A percentile compares a stretch with the other conserved stretches of the same genome.
These are phyloP conservation scores for Clavispora phyllophila DNA, from an alignment of 805 yeast genomes.

Conservation along the genomic window DNA sequence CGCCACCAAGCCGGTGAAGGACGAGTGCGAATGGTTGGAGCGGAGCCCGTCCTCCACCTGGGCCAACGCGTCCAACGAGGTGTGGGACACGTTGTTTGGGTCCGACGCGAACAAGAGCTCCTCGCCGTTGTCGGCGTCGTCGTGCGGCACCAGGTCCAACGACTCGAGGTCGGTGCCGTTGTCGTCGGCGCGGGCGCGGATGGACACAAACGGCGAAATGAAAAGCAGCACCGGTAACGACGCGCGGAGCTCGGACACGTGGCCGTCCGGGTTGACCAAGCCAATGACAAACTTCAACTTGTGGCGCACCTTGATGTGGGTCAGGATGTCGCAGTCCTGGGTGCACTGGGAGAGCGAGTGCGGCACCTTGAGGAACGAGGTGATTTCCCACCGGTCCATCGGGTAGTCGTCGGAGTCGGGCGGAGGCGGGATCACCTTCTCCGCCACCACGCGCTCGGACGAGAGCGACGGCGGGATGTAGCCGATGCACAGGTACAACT, in stretches of 20 bases:
- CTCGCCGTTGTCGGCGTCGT: constrained; percentile 24
- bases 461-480: constrained; percentile 49
- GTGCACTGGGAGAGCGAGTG: constrained; percentile 69
- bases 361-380: constrained; percentile 60
- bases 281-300: constrained; percentile 79
- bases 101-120: constrained; percentile 27
- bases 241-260: constrained; percentile 85
- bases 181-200: constrained; percentile 44
- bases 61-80: constrained; percentile 7
- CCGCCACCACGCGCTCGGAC: constrained; percentile 56
- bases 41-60: constrained; percentile 8
- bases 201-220: constrained; percentile 75
- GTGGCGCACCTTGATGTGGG: constrained; percentile 78
- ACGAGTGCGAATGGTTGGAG: constrained; percentile 26
- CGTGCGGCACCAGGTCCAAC: background rate
- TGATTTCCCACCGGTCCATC: constrained; percentile 67
- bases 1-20: constrained; percentile 50
- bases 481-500: constrained; percentile 59
- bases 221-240: constrained; percentile 76
- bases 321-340: constrained; percentile 76
- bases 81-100: constrained; percentile 6
- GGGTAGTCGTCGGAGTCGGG: constrained; percentile 43
- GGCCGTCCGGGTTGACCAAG: constrained; percentile 84
- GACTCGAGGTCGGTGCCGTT: constrained; percentile 9
- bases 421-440: constrained; percentile 39